phyloP scores from a whole-genome alignment of 768 basidiomycete genomes.

The Kwoniella europaea region DNA sequence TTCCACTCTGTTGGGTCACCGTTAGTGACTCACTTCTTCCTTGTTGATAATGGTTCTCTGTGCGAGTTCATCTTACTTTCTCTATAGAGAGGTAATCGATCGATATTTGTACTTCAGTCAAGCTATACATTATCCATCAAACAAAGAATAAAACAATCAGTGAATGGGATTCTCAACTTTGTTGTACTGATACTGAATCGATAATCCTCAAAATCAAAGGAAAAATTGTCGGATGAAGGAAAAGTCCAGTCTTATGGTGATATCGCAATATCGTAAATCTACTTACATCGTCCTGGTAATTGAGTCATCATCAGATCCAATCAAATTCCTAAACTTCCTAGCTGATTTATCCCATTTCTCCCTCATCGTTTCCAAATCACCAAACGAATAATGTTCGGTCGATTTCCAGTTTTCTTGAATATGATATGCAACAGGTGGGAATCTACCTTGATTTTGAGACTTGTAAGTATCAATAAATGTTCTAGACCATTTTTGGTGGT shows the following conservation, averaged over 20 bases:
- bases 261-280: not conserved
- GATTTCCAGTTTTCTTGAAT: not conserved
- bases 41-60: not conserved
- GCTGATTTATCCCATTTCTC: not conserved
- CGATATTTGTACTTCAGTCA: not conserved
- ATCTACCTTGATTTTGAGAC: conserved; percentile 32
- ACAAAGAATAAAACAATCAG: no score
- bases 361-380: conserved; percentile 26
- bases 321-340: not conserved
- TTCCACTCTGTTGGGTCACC: no score
- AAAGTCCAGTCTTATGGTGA: no score
- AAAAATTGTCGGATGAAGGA: no score
- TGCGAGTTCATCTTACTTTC: not conserved
- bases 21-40: not conserved
- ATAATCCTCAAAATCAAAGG: no score
- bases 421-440: conserved; percentile 14
- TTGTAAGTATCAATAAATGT: conserved; percentile 15
- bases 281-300: conserved; percentile 34
- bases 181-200: no score
- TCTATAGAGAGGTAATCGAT: not conserved
- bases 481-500: not conserved
- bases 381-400: not conserved
- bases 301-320: not conserved
- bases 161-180: no score
- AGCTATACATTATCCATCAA: not conserved